Evolutionary conservation across 2,329 filamentous ascomycete genomes (phyloP), one percentile per base, ranked within the genome.

Genomic region (Neofusicoccum kwambonambiense): DNA sequence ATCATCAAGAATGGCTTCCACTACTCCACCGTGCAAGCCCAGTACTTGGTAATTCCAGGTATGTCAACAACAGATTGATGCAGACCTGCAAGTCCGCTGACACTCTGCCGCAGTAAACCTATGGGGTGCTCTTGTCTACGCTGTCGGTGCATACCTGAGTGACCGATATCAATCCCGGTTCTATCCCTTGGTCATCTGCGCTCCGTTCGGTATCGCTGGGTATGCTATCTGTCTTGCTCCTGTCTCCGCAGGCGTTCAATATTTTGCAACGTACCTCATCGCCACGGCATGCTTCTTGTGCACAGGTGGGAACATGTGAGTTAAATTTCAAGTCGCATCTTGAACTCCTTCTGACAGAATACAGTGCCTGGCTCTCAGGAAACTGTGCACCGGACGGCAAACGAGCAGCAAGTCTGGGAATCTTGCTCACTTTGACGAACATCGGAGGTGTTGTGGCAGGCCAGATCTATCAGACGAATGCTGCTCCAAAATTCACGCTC

Each of bases 1-100:
- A 80, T 80, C 56, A 79, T 80, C 52, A 75, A 76, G 19, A 73
- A 79, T 17, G 72, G 74, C 2, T 79, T 80, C 64, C 70, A 76
- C 22, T 79, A 77, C 62, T 76, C 76, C 1, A 76, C 76, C 0
- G 71, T 78, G 11, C 74, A 80, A 67, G 75, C 76, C 52, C 68
- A 74, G 37, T 72, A 73, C 65, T 64, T 74, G 11, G 71, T 71
- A 2, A 74, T 73, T n/a, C 51, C 22, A 3, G 22, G 47, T 62
- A 52, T 2, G 51, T 9, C 34, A 11, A 49, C 2, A 15, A 12
- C 17, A 4, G 11, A 15, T 15, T 3, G 31, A 13, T 8, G 19
- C 6, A 11, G 17, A 19, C 31, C 31, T 35, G 2, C 5, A 17
- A 27, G 3, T 57, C 9, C 13, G 15, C 15, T 44, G 13, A 51